These are phyloP conservation scores for Lachnellula cervina DNA, from an alignment of 2,329 filamentous ascomycete genomes.

Conservation along the genomic window DNA sequence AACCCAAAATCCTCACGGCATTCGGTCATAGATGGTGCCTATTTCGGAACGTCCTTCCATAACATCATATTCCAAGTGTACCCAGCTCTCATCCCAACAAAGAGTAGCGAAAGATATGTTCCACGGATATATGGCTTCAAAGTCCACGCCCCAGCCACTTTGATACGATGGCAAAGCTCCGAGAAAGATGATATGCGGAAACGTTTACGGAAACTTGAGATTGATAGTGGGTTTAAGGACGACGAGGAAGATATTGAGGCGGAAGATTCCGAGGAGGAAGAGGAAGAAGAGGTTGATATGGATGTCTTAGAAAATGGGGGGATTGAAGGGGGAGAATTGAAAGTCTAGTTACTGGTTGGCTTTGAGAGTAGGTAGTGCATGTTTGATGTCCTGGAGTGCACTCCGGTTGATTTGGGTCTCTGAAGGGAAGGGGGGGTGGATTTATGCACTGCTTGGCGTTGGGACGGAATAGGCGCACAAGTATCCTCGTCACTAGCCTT, in stretches of 20 bases:
- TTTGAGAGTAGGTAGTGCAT: not conserved
- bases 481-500: not conserved
- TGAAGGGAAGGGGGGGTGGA: constrained; percentile 1
- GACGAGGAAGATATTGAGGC: constrained; percentile 55
- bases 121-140: constrained; percentile 93
- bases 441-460: constrained; percentile 4
- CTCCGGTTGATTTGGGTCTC: not conserved
- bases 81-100: constrained; percentile 79
- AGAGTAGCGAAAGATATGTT: constrained; percentile 80
- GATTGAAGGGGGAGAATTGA: constrained; percentile 15
- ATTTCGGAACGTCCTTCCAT: constrained; percentile 97
- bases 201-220: constrained; percentile 62
- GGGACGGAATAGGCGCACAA: constrained; percentile 1
- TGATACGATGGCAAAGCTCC: constrained; percentile 85
- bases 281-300: constrained; percentile 35
- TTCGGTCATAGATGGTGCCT: constrained; percentile 91
- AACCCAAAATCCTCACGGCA: constrained; percentile 97
- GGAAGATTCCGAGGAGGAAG: constrained; percentile 53
- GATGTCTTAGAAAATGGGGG: constrained; percentile 24
- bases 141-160: constrained; percentile 81
- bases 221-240: constrained; percentile 78
- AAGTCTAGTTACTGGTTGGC: constrained; percentile 10
- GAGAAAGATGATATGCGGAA: constrained; percentile 78
- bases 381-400: not conserved
- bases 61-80: constrained; percentile 99